Evolutionary conservation across 441 rosid genomes (phyloP).

Genomic region (Eutrema salsugineum): DNA sequence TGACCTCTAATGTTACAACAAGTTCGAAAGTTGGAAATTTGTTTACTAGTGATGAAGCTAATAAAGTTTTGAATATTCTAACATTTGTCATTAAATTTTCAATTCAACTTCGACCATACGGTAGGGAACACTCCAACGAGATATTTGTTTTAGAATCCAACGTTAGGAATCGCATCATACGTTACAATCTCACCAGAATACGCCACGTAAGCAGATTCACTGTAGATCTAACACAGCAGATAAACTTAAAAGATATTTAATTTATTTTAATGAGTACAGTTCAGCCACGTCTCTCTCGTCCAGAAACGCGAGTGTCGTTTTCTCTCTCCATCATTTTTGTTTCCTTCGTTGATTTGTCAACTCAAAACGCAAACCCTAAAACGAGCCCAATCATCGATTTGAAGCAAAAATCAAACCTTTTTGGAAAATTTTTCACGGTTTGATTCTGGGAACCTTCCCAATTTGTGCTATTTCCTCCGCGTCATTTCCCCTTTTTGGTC

Average conservation of each 20-base stretch:
- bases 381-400: conserved; percentile 1
- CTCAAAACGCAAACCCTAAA: conserved; percentile 19
- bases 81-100: neutral
- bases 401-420: neutral
- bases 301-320: neutral
- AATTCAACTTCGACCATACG: neutral
- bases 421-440: neutral
- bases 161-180: neutral
- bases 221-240: neutral
- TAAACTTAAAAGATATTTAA: neutral
- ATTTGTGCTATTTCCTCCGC: neutral
- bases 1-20: too few relatives aligned
- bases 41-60: too few relatives aligned
- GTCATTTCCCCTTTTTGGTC: neutral
- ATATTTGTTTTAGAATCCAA: neutral
- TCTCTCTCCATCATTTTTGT: neutral
- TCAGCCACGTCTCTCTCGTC: conserved; percentile 14
- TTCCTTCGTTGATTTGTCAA: conserved; percentile 19
- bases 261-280: neutral
- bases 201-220: neutral
- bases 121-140: neutral
- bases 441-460: neutral
- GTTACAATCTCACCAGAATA: neutral
- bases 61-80: neutral
- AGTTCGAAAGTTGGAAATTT: too few relatives aligned